Percentiles rank a stretch among this genome's conserved stretches.
Conservation (phyloP, 2,329 filamentous ascomycete species). For the Zasmidium citrigriseum region DNA sequence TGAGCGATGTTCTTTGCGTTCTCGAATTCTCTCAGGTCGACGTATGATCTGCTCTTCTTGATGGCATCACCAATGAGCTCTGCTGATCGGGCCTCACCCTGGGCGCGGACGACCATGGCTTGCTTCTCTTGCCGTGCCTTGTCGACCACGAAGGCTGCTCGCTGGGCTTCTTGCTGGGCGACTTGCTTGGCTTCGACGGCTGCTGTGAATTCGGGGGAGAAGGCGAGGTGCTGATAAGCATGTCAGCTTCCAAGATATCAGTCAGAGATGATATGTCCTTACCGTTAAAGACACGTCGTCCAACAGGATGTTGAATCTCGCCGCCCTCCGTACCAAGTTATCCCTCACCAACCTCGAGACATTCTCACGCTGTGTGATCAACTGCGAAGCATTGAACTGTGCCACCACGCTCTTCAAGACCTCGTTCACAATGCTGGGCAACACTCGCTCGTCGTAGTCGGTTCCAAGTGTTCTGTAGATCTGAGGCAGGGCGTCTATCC, state of each 20-base stretch:
- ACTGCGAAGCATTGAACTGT: conserved; percentile 96
- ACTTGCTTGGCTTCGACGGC: conserved; percentile 71
- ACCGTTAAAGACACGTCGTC: conserved; percentile 92
- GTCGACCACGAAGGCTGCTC: conserved; percentile 96
- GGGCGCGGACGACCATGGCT: conserved; percentile 95
- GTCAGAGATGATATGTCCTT: conserved; percentile 16
- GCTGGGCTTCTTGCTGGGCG: conserved; percentile 87
- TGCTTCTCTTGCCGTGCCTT: conserved; percentile 99
- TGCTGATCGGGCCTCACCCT: conserved; percentile 97
- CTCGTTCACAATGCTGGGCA: conserved; percentile 98
- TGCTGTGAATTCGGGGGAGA: conserved; percentile 69
- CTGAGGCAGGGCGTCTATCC: conserved; percentile 84
- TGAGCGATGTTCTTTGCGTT: conserved; percentile 88
- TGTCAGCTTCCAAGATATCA: conserved; percentile 7
- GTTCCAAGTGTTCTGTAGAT: conserved; percentile 95
- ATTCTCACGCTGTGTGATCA: conserved; percentile 98
- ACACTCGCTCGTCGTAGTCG: conserved; percentile 96
- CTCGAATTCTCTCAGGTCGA: conserved; percentile 97
- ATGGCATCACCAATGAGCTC: conserved; percentile 98
- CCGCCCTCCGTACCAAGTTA: conserved; percentile 85
- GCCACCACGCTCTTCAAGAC: conserved; percentile 98
- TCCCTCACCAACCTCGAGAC: conserved; percentile 89
- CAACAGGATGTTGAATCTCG: conserved; percentile 94
- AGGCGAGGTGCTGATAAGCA: conserved; percentile 60
- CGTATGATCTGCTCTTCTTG: conserved; percentile 98